phyloP scores from a whole-genome alignment of 2,329 filamentous ascomycete genomes.

The Venturia carpophila region DNA sequence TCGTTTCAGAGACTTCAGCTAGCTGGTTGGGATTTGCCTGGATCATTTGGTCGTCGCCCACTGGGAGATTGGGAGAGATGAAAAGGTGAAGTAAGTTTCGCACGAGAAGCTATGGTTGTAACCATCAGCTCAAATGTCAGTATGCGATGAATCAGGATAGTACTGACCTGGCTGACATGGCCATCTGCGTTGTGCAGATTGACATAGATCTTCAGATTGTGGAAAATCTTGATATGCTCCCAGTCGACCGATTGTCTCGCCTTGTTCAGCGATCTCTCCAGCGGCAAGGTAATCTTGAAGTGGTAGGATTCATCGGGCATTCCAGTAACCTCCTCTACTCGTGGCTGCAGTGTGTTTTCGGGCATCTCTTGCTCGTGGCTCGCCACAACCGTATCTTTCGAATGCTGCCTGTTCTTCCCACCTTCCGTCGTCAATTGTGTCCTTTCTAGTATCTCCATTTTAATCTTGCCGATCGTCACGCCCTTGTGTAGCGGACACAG shows the following conservation, averaged over 20 bases:
- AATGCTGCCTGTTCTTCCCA: slow-evolving; percentile 23
- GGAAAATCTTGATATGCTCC: slow-evolving; percentile 81
- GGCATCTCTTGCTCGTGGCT: slow-evolving; percentile 32
- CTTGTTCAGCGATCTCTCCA: slow-evolving; percentile 73
- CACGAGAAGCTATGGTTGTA: slow-evolving; percentile 58
- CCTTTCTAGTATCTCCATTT: slow-evolving; percentile 74
- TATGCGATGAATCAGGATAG: background rate
- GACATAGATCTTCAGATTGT: slow-evolving; percentile 87
- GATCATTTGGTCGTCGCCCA: slow-evolving; percentile 80
- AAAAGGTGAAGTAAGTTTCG: slow-evolving; percentile 88
- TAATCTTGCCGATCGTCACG: slow-evolving; percentile 73
- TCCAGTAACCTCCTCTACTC: slow-evolving; percentile 32
- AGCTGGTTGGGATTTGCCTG: slow-evolving; percentile 41
- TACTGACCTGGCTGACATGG: slow-evolving; percentile 65
- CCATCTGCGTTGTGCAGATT: slow-evolving; percentile 92
- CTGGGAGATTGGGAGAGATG: slow-evolving; percentile 86
- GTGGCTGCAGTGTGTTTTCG: slow-evolving; percentile 22
- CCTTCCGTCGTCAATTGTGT: slow-evolving; percentile 39
- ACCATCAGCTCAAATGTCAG: background rate
- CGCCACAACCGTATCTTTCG: slow-evolving; percentile 28
- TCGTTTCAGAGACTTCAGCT: slow-evolving; percentile 10
- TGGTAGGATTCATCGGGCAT: slow-evolving; percentile 50
- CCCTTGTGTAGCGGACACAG: slow-evolving; percentile 86
- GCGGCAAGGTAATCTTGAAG: slow-evolving; percentile 51
- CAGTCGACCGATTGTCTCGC: slow-evolving; percentile 88